phyloP scores from a whole-genome alignment of 202 grass and related monocot species.

The Schoenoplectus tabernaemontani region DNA sequence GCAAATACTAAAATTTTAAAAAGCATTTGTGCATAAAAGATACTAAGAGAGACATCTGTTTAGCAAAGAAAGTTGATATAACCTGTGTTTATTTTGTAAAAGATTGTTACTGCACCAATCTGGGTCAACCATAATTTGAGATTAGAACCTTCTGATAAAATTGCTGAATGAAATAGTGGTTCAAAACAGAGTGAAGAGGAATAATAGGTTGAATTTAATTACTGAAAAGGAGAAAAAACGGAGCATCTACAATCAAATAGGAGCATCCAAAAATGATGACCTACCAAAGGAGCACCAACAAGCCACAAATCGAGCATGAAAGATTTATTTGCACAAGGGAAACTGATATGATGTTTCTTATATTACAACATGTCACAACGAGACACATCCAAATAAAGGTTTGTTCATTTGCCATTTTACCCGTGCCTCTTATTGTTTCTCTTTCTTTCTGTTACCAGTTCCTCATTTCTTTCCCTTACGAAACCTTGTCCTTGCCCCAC shows the following conservation, averaged over 20 bases:
- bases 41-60: too few species aligned
- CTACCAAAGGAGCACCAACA: not conserved
- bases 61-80: too few species aligned
- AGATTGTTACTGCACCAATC: too few species aligned
- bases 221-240: too few species aligned
- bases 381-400: not conserved
- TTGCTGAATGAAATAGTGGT: too few species aligned
- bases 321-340: slow-evolving; percentile 2
- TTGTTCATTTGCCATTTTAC: not conserved
- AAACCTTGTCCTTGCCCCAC: not conserved
- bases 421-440: not conserved
- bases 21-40: too few species aligned
- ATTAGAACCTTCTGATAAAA: too few species aligned
- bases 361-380: not conserved
- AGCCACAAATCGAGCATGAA: not conserved
- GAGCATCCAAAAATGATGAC: not conserved
- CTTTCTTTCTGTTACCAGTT: not conserved
- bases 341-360: not conserved
- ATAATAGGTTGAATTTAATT: too few species aligned
- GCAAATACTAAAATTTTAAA: too few species aligned
- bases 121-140: too few species aligned
- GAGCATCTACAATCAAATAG: not conserved
- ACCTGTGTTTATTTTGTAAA: too few species aligned
- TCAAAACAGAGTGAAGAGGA: too few species aligned
- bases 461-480: not conserved